Base-by-base conservation (phyloP, 2,329 filamentous ascomycete genomes). In the Penicillium hordei region DNA sequence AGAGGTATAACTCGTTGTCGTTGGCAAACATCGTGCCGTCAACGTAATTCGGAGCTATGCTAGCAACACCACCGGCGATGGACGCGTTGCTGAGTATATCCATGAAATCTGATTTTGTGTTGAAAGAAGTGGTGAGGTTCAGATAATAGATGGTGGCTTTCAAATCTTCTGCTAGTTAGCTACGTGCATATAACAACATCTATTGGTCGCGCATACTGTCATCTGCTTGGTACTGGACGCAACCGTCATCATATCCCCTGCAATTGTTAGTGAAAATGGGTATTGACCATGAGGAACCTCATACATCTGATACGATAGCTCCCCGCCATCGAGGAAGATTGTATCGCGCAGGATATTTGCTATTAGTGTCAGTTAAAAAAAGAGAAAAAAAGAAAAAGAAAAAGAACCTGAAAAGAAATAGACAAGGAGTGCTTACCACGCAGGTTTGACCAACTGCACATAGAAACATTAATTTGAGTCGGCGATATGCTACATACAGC, bases 11-110 rank as follows among this genome's bases (percentile, higher is more conserved):
- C 59, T 88, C 81, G 48, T 81, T 74, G 57, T 89, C 76, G 63
- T 89, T 90, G 48, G 80, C 81, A 33, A 91, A 81, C 75, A 90
- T 82, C 8, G 78, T 83, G 2, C 88, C 88, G 59, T 89, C 86
- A 17, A 78, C 60, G 60, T 83, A 88, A 62, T 83, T 83, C 0
- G 85, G 85, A 0, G 79, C 57, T 13, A 65, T 46, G 34, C 57
- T 64, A 27, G 56, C 42, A 15, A 42, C 49, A 5, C 55, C 58
- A 2, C 51, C 57, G 1, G 48, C 44, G 7, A 62, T 52, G 78
- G 44, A 81, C 59, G 60, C 82, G 83, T 57, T 57, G 17, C 13
- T 36, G 34, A 66, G 45, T 21, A 63, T 13, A 5, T 23, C 17
- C 19, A 52, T 52, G 7, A 66, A 65, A 2, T 65, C 38, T 0